These are phyloP conservation scores for Microbotryum saponariae DNA, from an alignment of 1,284 basidiomycete species.

Conservation along the genomic window DNA sequence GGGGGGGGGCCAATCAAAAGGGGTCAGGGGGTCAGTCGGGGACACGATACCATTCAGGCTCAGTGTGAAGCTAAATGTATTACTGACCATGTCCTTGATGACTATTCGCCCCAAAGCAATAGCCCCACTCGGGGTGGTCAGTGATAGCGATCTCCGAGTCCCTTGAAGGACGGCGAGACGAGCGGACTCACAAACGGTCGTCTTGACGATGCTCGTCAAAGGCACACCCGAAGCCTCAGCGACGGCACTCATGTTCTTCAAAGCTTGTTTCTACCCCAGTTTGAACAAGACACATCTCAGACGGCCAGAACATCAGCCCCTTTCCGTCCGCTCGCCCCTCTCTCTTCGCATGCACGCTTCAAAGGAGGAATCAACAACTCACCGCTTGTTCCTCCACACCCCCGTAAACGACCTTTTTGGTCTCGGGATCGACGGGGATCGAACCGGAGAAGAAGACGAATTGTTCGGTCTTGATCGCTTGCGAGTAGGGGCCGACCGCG, in stretches of 20 bases:
- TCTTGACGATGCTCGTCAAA: conserved; percentile 71
- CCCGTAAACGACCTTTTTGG: conserved; percentile 64
- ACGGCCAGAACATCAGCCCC: background rate
- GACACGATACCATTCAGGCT: background rate
- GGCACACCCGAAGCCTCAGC: conserved; percentile 73
- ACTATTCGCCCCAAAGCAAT: no score
- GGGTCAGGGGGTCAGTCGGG: background rate
- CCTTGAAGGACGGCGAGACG: background rate
- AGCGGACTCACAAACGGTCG: conserved; percentile 46
- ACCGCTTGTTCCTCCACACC: conserved; percentile 74
- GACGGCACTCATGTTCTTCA: conserved; percentile 78
- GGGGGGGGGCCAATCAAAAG: background rate
- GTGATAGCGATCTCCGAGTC: background rate
- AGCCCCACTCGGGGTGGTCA: background rate
- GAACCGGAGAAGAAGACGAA: conserved; percentile 79
- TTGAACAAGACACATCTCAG: background rate
- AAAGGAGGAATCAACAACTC: background rate
- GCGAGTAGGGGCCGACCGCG: conserved; percentile 84
- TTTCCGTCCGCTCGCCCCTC: background rate
- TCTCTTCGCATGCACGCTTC: no score
- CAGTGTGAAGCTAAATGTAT: no score
- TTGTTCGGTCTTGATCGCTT: conserved; percentile 71
- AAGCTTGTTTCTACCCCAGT: conserved; percentile 53
- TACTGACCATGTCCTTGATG: conserved; percentile 19
- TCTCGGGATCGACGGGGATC: conserved; percentile 72